Evolutionary conservation across 176 grass and related monocot genomes (phyloP), one percentile per base, ranked within the genome.

Genomic region (Oryza australiensis): DNA sequence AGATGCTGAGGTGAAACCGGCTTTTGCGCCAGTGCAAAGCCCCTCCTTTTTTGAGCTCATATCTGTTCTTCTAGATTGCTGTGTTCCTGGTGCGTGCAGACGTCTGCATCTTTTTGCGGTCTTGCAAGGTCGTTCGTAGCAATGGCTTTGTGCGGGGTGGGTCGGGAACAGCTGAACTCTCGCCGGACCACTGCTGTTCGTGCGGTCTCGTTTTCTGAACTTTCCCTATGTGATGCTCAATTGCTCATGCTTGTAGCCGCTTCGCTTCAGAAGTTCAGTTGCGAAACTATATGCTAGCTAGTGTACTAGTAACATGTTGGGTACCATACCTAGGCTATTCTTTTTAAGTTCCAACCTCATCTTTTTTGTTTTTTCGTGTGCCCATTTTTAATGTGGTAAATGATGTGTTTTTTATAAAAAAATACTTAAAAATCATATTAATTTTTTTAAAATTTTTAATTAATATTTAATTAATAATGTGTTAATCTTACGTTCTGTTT

Each of bases 1-100:
- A 10, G 80, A 71, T 71, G 77, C 30, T 76, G 76, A 65, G 77
- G 77, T 22, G 9, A 24, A 83, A 73, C 59, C 42, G 71, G 64
- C 64, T 76, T 76, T 75, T 70, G 2, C 15, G 16, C 38, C 18
- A n/a, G 38, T 30, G 37, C 62, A 9, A 43, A 46, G 34, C 26
- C 46, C 51, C 51, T 22, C 51, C 29, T 60, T 35, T 46, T 84
- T 60, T 23, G 59, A 33, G 79, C 79, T 65, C 16, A 2, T 65
- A n/a, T 18, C 73, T 10, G 72, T 0, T 37, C 48, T 71, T 77
- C 66, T 55, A 72, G 62, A 74, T 79, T 42, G 68, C 22, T 40
- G 9, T 28, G n/a, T 62, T 62, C 48, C 20, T 68, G 26, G 67
- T 88, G 86, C 67, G 5, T 32, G 65, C 55, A 38, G 51, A 77